Percentiles rank a stretch among this genome's conserved stretches.
These are phyloP conservation scores for Suillus weaverae DNA, from an alignment of 768 basidiomycete species.

Conservation along the genomic window DNA sequence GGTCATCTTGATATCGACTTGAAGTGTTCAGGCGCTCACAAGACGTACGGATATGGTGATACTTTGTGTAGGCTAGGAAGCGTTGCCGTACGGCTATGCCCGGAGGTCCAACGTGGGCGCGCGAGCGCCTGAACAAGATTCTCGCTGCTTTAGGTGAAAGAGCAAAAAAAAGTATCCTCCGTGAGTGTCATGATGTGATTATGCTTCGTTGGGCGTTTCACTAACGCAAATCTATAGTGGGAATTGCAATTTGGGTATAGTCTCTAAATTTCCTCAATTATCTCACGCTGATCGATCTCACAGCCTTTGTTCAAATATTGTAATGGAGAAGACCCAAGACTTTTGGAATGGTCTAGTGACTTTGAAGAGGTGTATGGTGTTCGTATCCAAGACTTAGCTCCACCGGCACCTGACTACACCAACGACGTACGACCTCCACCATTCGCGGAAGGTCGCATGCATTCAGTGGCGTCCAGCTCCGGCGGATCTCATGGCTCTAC, in stretches of 20 bases:
- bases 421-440: conserved; percentile 33
- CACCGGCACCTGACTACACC: conserved; percentile 20
- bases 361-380: conserved; percentile 71
- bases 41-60: conserved; percentile 1
- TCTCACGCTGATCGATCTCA: conserved; percentile 18
- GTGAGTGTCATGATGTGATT: conserved; percentile 38
- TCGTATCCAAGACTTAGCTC: conserved; percentile 48
- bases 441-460: conserved; percentile 26
- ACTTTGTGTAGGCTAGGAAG: conserved; percentile 27
- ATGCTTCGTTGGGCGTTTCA: conserved; percentile 33
- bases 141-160: conserved; percentile 41
- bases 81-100: conserved; percentile 30
- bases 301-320: conserved; percentile 69
- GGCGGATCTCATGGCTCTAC: not conserved
- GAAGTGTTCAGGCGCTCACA: not conserved
- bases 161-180: conserved; percentile 43
- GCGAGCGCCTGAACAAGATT: conserved; percentile 40
- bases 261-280: conserved; percentile 29
- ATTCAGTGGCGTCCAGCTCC: not conserved
- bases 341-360: conserved; percentile 59
- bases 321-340: conserved; percentile 51
- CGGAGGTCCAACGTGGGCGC: conserved; percentile 34
- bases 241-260: conserved; percentile 60
- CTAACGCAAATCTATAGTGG: conserved; percentile 48
- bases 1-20: conserved; percentile 26